Evolutionary conservation across 129 eudicot species (phyloP).

Genomic region (Daucus carota): DH1_v3.0 NC_030387.2:7136501-7137000

Average conservation of each 20-base stretch:
- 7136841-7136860: constrained; percentile 49
- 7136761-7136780: constrained; percentile 42
- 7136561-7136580: too few relatives aligned
- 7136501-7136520: too few relatives aligned
- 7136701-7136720: constrained; percentile 55
- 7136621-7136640: too few relatives aligned
- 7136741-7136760: constrained; percentile 37
- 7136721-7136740: constrained; percentile 55
- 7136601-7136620: too few relatives aligned
- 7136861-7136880: constrained; percentile 56
- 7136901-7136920: constrained; percentile 50
- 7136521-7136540: too few relatives aligned
- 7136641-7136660: background rate
- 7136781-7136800: constrained; percentile 51
- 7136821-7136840: constrained; percentile 67
- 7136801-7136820: constrained; percentile 60
- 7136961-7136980: constrained; percentile 57
- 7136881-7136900: constrained; percentile 54
- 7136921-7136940: constrained; percentile 51
- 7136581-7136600: too few relatives aligned
- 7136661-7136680: constrained; percentile 23
- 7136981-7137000: constrained; percentile 36
- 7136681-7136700: constrained; percentile 51
- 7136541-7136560: too few relatives aligned
- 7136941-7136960: constrained; percentile 52